Evolutionary conservation across 352 stramenopile genomes (phyloP), one percentile per base, ranked within the genome.

Genomic region (Globisporangium lucens): DNA sequence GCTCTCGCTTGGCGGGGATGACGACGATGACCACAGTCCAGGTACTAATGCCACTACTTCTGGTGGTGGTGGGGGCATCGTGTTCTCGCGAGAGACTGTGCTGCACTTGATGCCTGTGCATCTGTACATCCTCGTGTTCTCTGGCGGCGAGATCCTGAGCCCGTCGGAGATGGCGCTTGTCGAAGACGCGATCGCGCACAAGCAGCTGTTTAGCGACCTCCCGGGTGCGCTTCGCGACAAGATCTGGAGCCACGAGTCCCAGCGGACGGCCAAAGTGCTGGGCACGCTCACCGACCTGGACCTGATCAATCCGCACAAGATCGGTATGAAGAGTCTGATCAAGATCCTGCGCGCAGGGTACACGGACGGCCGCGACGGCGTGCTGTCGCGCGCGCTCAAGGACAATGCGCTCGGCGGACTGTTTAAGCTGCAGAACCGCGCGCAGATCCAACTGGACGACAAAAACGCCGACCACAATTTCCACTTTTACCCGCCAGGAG

Each of bases 51-150:
- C n/a, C 22, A 27, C 13, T n/a, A 36, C 12, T 15, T 4, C 59
- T 13, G n/a, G 24, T 4, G 17, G 30, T 24, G 75, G 73, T 59
- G 81, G 73, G 61, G 81, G 81, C 1, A 77, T 91, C 47, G 78
- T 95, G 9, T 95, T 94, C 66, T 90, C 85, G 15, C 77, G 84
- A 8, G 85, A 95, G 69, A 78, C 79, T 0, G 75, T 95, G 43
- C 74, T 95, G 29, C 82, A 92, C 60, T 76, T 77, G 38, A 93
- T 95, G 85, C 80, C 83, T 12, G 79, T 95, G 43, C 68, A 87
- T 56, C 68, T 92, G 61, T 95, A 95, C 67, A 93, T 95, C 53
- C 75, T 85, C 52, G 79, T 87, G 41, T 93, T 94, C 56, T 90
- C 83, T 17, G 87, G 87, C 52, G 88, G 88, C 20, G 74, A 65